Evolutionary conservation across 108 stramenopile species (phyloP).

Genomic region (Pelagomonas calceolata): DNA sequence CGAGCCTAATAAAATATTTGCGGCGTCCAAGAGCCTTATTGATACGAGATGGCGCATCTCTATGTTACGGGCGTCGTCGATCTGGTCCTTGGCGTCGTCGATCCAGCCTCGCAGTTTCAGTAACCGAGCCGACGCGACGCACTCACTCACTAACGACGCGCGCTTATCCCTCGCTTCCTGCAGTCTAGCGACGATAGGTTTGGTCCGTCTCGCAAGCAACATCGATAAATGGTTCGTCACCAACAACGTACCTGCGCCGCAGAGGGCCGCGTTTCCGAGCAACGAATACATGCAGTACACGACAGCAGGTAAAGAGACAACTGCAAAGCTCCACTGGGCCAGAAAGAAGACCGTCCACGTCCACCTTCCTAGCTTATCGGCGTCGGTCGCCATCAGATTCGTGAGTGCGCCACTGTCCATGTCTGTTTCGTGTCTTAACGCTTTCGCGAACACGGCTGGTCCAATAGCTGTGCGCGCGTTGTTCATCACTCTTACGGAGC

Average conservation of each 20-base stretch:
- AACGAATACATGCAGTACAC: not conserved
- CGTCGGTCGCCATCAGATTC: constrained; percentile 16
- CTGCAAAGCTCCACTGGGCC: constrained; percentile 12
- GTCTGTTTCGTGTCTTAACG: not conserved
- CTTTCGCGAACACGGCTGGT: constrained; percentile 1
- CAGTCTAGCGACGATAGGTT: not conserved
- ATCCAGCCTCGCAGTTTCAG: constrained; percentile 4
- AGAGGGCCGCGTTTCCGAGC: constrained; percentile 1
- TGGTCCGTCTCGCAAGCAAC: not conserved
- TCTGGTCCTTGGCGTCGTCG: not conserved
- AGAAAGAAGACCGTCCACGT: constrained; percentile 9
- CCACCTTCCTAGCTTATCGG: constrained; percentile 5
- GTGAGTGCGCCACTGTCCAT: constrained; percentile 9
- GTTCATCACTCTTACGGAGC: constrained; percentile 3
- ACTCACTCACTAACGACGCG: constrained; percentile 5
- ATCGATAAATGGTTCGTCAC: not conserved
- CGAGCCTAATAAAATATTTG: constrained; percentile 1
- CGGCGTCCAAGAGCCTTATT: not conserved
- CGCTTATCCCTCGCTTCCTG: constrained; percentile 7
- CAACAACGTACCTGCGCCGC: not conserved
- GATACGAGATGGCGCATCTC: constrained; percentile 4
- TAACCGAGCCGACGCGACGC: not conserved
- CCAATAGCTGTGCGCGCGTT: constrained; percentile 4
- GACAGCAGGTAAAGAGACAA: constrained; percentile 2
- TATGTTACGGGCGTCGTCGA: not conserved